Base-by-base conservation (phyloP, 2,329 filamentous ascomycete species). In the Aphanocladium album region DNA sequence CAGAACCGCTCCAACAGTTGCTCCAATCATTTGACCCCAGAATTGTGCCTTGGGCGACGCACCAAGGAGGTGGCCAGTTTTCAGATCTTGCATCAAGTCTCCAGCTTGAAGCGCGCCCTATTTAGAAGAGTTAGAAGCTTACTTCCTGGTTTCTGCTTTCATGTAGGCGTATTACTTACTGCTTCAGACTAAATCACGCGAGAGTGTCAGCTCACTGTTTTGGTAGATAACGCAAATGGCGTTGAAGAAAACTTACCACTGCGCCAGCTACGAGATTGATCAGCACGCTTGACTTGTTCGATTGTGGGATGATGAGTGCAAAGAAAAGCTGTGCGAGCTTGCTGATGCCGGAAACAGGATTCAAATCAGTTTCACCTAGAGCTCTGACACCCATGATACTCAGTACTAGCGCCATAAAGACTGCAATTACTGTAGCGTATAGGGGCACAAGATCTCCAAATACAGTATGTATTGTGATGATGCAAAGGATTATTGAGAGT, bases 291-390 rank as follows among this genome's bases (percentile, higher is more conserved):
- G 92, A 92, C 67, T 89, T 89, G 68, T 91, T 86, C 0, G 86
- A 85, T 59, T 89, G 80, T 0, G 95, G 93, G 2, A 96, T 92
- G 43, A 96, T 90, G 54, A 96, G 77, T 2, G 95, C 95, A 73
- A 99, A 98, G 70, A 98, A 89, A 2, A 99, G 84, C 74, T 99
- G 95, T 0, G 95, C 96, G 3, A 99, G 83, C 77, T 99, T 99
- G 71, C 89, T 93, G 73, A 98, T 99, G 37, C 95, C 95, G 1
- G 91, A 96, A 2, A 98, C 95, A 0, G 95, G 95, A 70, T 98
- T 98, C 11, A 99, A 81, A 69, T 99, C 95, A 5, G 95, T 98
- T 78, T 98, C 85, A 11, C 86, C 86, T 0, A 89, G 74, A 1
- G 87, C 86, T 35, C 87, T 76, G 12, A 89, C 87, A 3, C 86